Conservation (phyloP, 768 basidiomycete genomes). For the Suillus lakei region DNA sequence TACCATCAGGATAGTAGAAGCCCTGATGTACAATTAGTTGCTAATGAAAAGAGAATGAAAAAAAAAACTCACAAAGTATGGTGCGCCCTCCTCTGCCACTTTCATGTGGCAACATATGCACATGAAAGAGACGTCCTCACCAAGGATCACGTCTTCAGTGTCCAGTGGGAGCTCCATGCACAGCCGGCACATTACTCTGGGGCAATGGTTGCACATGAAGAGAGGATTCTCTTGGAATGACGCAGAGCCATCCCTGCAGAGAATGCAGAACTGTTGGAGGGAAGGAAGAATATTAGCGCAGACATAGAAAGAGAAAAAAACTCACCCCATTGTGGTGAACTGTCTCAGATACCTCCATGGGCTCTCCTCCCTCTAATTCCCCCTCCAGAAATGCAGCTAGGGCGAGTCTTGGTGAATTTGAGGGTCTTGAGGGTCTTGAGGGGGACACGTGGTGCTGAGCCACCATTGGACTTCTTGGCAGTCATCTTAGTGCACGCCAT, state of each 20-base stretch:
- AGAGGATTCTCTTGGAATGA: not conserved
- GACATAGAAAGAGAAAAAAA: not conserved
- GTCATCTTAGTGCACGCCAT: too few relatives aligned
- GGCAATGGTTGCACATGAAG: not conserved
- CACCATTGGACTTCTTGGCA: too few relatives aligned
- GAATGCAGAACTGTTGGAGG: not conserved
- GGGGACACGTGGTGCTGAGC: too few relatives aligned
- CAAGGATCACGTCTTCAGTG: not conserved
- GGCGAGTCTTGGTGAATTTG: too few relatives aligned
- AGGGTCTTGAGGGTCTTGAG: too few relatives aligned
- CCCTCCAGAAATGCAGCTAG: too few relatives aligned
- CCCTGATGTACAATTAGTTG: not conserved
- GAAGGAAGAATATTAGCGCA: not conserved
- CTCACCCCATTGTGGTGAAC: not conserved
- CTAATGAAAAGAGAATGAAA: not conserved
- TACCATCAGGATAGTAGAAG: not conserved
- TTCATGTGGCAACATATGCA: not conserved
- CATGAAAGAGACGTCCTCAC: not conserved
- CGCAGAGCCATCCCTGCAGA: not conserved
- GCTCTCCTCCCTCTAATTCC: too few relatives aligned
- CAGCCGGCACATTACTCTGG: not conserved
- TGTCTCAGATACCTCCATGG: not conserved
- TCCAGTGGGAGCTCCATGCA: not conserved
- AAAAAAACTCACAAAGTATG: constrained; percentile 1
- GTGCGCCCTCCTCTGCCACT: not conserved